Evolutionary conservation across 2,329 filamentous ascomycete genomes (phyloP).

Genomic region (Talaromyces sp.): DNA sequence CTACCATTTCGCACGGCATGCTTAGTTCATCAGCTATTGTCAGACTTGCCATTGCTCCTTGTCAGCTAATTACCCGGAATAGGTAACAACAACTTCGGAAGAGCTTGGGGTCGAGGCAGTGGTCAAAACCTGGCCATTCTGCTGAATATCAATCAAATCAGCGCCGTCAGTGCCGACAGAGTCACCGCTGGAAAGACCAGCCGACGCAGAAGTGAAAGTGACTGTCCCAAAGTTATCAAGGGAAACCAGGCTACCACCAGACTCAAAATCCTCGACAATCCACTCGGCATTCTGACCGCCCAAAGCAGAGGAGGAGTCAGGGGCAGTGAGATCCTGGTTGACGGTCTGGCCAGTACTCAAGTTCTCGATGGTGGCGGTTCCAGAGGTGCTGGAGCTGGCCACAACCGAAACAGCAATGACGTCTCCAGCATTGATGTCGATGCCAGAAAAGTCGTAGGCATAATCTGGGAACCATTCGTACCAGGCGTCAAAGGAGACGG

Average conservation of each 20-base stretch:
- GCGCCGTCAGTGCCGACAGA: slow-evolving; percentile 34
- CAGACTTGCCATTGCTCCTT: neutral
- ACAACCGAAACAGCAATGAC: slow-evolving; percentile 38
- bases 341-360: slow-evolving; percentile 48
- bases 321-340: slow-evolving; percentile 47
- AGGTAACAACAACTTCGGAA: slow-evolving; percentile 25
- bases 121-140: slow-evolving; percentile 35
- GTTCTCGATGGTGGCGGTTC: slow-evolving; percentile 49
- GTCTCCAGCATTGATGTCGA: slow-evolving; percentile 45
- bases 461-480: slow-evolving; percentile 59
- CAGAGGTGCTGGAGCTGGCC: slow-evolving; percentile 40
- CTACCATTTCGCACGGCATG: neutral
- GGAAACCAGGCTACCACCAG: slow-evolving; percentile 35
- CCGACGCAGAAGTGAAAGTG: slow-evolving; percentile 32
- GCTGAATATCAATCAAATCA: slow-evolving; percentile 45
- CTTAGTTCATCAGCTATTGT: no score
- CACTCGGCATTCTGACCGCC: slow-evolving; percentile 57
- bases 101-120: slow-evolving; percentile 24
- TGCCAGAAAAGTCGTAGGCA: slow-evolving; percentile 48
- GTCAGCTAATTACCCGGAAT: neutral
- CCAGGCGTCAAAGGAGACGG: slow-evolving; percentile 51
- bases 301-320: slow-evolving; percentile 33
- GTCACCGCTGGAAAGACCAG: slow-evolving; percentile 19
- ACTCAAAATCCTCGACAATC: slow-evolving; percentile 56
- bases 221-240: slow-evolving; percentile 48